Evolutionary conservation across 345 rosid species (phyloP).

Genomic region (Salix arbutifolia): DNA sequence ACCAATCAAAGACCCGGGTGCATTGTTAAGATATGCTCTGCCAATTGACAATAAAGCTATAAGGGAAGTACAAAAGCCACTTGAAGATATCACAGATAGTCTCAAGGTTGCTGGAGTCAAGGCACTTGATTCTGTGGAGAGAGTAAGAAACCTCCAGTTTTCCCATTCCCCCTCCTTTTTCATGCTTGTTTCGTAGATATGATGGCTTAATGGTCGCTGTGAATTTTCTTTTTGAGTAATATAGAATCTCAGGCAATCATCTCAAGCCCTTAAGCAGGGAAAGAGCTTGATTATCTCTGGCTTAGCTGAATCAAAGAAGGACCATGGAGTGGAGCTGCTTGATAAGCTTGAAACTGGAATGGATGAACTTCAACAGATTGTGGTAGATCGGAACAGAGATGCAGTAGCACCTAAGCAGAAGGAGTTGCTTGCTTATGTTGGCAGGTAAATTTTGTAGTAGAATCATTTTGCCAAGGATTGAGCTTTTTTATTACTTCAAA

Average conservation of each 20-base stretch:
- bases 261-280: constrained; percentile 65
- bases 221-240: constrained; percentile 11
- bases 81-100: constrained; percentile 88
- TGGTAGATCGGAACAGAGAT: constrained; percentile 84
- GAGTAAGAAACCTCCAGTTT: constrained; percentile 41
- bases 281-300: constrained; percentile 66
- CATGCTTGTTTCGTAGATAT: not conserved
- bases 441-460: constrained; percentile 54
- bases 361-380: constrained; percentile 81
- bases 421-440: constrained; percentile 82
- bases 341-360: constrained; percentile 76
- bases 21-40: constrained; percentile 76
- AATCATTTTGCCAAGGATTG: not conserved
- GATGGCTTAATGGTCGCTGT: not conserved
- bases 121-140: constrained; percentile 89
- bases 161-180: not conserved
- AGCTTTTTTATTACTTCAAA: not conserved
- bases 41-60: constrained; percentile 87
- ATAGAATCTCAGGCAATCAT: constrained; percentile 90
- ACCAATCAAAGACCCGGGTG: constrained; percentile 88
- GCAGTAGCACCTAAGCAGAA: constrained; percentile 86
- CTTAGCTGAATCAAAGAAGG: constrained; percentile 86
- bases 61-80: constrained; percentile 93
- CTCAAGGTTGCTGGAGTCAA: constrained; percentile 82
- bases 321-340: constrained; percentile 68